These are phyloP conservation scores for Chaetomium tenue DNA, from an alignment of 495 filamentous ascomycete genomes.

Conservation along the genomic window DNA sequence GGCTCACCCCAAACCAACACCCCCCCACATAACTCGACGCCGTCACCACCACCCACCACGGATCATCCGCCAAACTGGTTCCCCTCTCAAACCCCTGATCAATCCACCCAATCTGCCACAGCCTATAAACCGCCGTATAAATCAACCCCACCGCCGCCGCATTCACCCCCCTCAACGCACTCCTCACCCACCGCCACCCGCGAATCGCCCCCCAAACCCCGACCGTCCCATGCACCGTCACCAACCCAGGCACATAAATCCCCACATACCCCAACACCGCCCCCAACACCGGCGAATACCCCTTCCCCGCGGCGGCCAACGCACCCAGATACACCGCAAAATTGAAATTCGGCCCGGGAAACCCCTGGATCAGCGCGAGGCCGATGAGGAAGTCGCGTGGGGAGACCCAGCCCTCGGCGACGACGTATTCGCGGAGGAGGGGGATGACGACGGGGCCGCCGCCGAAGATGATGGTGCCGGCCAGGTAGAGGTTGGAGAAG, in stretches of 20 bases:
- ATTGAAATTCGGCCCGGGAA: conserved; percentile 86
- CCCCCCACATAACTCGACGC: conserved; percentile 55
- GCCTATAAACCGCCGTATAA: conserved; percentile 82
- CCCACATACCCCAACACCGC: conserved; percentile 63
- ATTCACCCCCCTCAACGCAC: conserved; percentile 65
- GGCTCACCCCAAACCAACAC: conserved; percentile 56
- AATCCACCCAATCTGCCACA: conserved; percentile 77
- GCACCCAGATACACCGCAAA: conserved; percentile 76
- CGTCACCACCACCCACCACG: conserved; percentile 54
- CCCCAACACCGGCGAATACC: conserved; percentile 34
- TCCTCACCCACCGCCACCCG: conserved; percentile 52
- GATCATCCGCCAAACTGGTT: conserved; percentile 59
- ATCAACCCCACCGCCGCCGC: conserved; percentile 75
- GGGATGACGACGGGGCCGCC: conserved; percentile 85
- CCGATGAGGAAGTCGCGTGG: conserved; percentile 78
- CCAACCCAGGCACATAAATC: conserved; percentile 71
- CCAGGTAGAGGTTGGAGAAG: conserved; percentile 79
- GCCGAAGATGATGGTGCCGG: conserved; percentile 84
- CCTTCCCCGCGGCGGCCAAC: conserved; percentile 49
- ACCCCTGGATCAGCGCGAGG: conserved; percentile 77
- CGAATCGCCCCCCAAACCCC: conserved; percentile 65
- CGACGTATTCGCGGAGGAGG: conserved; percentile 73
- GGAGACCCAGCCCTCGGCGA: conserved; percentile 73
- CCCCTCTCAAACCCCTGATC: conserved; percentile 54
- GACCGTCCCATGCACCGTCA: conserved; percentile 63